A percentile compares a stretch with the other conserved stretches of the same genome.
Evolutionary conservation across 495 filamentous ascomycete genomes (phyloP).

Genomic region (Aspergillus saccharolyticus): DNA sequence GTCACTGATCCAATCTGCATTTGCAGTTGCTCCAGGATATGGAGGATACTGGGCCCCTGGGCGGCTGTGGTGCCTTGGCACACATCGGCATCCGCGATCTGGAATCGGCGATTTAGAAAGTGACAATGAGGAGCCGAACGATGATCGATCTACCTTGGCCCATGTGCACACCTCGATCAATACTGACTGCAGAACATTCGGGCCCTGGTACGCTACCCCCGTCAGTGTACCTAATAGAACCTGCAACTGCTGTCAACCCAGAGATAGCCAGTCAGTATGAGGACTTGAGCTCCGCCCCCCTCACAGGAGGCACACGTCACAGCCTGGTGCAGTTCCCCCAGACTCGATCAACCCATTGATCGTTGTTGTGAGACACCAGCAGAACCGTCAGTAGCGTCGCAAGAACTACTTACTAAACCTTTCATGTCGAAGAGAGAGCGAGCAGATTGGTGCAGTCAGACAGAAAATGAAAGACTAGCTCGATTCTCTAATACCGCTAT

Average conservation of each 20-base stretch:
- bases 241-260: constrained; percentile 17
- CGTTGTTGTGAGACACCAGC: neutral
- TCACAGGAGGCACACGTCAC: constrained; percentile 45
- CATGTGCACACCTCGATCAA: constrained; percentile 40
- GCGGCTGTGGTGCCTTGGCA: constrained; percentile 42
- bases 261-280: neutral
- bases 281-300: constrained; percentile 8
- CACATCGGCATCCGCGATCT: constrained; percentile 46
- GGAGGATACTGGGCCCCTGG: constrained; percentile 47
- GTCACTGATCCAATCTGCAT: constrained; percentile 44
- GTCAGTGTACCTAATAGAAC: constrained; percentile 43
- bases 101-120: neutral
- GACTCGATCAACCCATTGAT: constrained; percentile 18
- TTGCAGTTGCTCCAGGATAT: constrained; percentile 40
- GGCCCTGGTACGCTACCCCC: constrained; percentile 37
- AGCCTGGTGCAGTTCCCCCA: constrained; percentile 39
- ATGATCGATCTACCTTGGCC: neutral
- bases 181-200: constrained; percentile 34
- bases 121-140: neutral
- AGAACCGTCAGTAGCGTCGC: neutral
- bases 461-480: too few relatives aligned
- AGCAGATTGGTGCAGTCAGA: too few relatives aligned
- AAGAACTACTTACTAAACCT: neutral
- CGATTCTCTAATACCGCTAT: too few relatives aligned
- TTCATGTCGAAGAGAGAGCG: too few relatives aligned